Evolutionary conservation across 1,139 yeast genomes (phyloP), one percentile per base, ranked within the genome.

Genomic region (Candida albicans): DNA sequence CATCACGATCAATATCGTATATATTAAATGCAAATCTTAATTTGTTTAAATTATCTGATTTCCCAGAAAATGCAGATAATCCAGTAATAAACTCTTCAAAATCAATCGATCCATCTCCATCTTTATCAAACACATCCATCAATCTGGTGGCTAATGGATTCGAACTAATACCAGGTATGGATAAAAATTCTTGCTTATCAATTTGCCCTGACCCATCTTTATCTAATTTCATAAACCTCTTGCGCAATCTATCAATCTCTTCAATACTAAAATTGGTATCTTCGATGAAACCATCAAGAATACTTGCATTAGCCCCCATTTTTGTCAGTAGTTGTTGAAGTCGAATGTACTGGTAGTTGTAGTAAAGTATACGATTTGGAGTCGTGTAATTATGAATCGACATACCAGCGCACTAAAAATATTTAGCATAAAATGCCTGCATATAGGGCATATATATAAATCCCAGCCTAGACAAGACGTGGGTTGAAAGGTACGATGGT

Each of bases 1-100:
- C 99, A 61, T 95, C 99, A 44, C 91, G 76, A 64, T 95, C 99
- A 52, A 95, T 90, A 60, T 95, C 99, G 59, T 93, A 95, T 14
- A 95, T 89, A 59, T 84, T 87, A 68, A 95, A 95, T 22, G 97
- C 95, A 72, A 95, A 93, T 59, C 73, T 75, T 50, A 93, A 73
- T 65, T 93, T 93, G 52, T 90, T 98, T 43, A 82, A 85, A 49
- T 82, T 82, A 37, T 86, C 79, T 1, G 96, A 89, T 58, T 87
- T 84, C n/a, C 95, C 88, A 48, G 96, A 86, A 59, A 95, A 95
- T 2, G 95, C 93, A 6, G 96, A 86, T 37, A 95, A 71, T 1
- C 96, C 97, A 1, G 86, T 75, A 41, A 95, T 87, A 62, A 95
- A 95, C 66, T 95, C 99, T 61, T 89, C 93, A 67, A 95, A 93